phyloP scores from a whole-genome alignment of 108 stramenopile species.

The Aurantiochytrium sp. region DNA sequence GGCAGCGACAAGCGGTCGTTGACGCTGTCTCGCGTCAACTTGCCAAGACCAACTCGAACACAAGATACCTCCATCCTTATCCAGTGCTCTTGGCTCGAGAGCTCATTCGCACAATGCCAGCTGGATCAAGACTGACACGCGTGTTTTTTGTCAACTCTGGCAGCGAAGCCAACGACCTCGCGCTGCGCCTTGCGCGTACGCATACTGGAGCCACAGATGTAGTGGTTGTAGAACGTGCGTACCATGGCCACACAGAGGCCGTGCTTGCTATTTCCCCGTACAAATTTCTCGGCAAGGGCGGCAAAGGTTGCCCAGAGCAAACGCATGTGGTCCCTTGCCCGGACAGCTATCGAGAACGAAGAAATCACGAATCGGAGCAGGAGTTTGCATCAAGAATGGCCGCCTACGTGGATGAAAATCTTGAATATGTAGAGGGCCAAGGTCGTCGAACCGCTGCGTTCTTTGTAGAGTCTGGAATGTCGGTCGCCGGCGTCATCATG shows the following conservation, averaged over 20 bases:
- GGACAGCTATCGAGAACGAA: constrained; percentile 67
- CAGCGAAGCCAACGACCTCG: constrained; percentile 92
- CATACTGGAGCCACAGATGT: neutral
- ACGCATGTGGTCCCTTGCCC: constrained; percentile 74
- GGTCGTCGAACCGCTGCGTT: constrained; percentile 65
- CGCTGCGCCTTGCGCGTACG: constrained; percentile 79
- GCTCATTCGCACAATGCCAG: constrained; percentile 42
- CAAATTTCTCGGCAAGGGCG: constrained; percentile 58
- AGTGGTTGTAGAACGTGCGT: constrained; percentile 65
- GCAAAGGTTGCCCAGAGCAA: constrained; percentile 42
- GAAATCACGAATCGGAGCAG: constrained; percentile 52
- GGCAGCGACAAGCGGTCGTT: constrained; percentile 64
- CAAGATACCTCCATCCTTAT: constrained; percentile 81
- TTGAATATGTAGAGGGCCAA: constrained; percentile 5
- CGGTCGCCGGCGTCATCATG: constrained; percentile 75
- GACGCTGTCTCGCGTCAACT: constrained; percentile 61
- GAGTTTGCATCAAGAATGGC: constrained; percentile 44
- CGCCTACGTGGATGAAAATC: neutral
- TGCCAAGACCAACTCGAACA: constrained; percentile 70
- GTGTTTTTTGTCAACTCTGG: constrained; percentile 91
- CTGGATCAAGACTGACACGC: neutral
- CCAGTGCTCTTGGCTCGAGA: constrained; percentile 55
- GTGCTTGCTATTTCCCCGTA: constrained; percentile 77
- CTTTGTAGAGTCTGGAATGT: constrained; percentile 79
- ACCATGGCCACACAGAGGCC: constrained; percentile 83